Evolutionary conservation across 208 protist species (phyloP).

Genomic region (Leishmania guyanensis): DNA sequence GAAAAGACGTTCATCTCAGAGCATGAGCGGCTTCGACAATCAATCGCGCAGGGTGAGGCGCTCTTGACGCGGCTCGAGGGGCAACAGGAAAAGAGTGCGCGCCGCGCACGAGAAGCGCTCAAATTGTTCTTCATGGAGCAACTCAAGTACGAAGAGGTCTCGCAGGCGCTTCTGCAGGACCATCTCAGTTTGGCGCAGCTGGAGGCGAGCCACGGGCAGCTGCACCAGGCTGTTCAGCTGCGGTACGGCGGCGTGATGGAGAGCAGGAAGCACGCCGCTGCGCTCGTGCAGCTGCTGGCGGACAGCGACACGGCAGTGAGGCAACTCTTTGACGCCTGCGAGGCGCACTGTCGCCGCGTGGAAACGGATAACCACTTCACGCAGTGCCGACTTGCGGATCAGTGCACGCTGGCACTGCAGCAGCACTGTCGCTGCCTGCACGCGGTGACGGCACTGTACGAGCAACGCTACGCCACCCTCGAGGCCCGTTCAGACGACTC

Average conservation of each 20-base stretch:
- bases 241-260: constrained; percentile 35
- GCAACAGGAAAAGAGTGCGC: constrained; percentile 69
- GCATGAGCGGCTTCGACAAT: constrained; percentile 27
- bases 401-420: constrained; percentile 47
- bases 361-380: constrained; percentile 57
- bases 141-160: constrained; percentile 56
- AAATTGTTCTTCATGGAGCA: constrained; percentile 82
- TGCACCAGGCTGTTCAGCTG: constrained; percentile 40
- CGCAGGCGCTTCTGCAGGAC: constrained; percentile 64
- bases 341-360: constrained; percentile 50
- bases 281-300: constrained; percentile 36
- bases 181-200: constrained; percentile 61
- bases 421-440: constrained; percentile 63
- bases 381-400: constrained; percentile 48
- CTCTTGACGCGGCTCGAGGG: constrained; percentile 45
- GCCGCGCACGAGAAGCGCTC: constrained; percentile 71
- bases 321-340: constrained; percentile 49
- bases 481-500: constrained; percentile 17
- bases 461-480: constrained; percentile 52
- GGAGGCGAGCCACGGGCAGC: constrained; percentile 56
- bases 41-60: constrained; percentile 40
- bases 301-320: constrained; percentile 41
- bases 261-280: constrained; percentile 20
- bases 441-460: constrained; percentile 62
- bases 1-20: constrained; percentile 36